Evolutionary conservation across 805 yeast genomes (phyloP), one percentile per base, ranked within the genome.

Genomic region (Lachancea cidri): DNA sequence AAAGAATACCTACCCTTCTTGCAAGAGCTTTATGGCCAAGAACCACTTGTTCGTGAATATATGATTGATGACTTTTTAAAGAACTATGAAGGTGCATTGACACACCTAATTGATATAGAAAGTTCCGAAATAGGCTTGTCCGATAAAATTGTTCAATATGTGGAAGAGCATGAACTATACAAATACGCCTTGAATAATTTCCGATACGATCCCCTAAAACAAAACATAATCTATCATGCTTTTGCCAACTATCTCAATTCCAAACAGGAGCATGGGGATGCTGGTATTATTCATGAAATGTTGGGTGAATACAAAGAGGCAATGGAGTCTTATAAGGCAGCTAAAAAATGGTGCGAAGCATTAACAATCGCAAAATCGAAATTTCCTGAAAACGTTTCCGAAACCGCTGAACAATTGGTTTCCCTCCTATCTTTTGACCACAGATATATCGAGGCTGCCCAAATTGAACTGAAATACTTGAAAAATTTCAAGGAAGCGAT

Each of bases 1-100:
- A 87, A 89, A 55, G 99, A 93, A 63, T 93, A 93, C 53, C 67
- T 93, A 39, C 96, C 98, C 38, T 93, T 93, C 62, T 71, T 93
- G 49, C 95, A 87, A 55, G 73, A 79, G 36, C 68, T 93, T 40
- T 83, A 86, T 50, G 76, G 75, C 31, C 85, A 83, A 60, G 66
- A 76, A 1, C 81, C 76, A 4, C 62, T 79, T 41, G 76, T 95
- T 45, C 77, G 81, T 49, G 73, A 76, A 55, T 89, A 86, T 56
- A 62, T 79, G 56, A 84, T 93, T 50, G 98, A 93, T 58, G 83
- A 85, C 37, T 71, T 80, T 57, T 73, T 93, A 59, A 79, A 81
- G 54, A 75, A 79, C 35, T 71, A 72, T 57, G 75, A 72, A 24
- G 79, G 76, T 56, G 98, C 96, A 0, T 66, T 91, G 47, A 66